Conservation (phyloP, 108 stramenopile genomes). For the Cafeteria roenbergensis region DNA sequence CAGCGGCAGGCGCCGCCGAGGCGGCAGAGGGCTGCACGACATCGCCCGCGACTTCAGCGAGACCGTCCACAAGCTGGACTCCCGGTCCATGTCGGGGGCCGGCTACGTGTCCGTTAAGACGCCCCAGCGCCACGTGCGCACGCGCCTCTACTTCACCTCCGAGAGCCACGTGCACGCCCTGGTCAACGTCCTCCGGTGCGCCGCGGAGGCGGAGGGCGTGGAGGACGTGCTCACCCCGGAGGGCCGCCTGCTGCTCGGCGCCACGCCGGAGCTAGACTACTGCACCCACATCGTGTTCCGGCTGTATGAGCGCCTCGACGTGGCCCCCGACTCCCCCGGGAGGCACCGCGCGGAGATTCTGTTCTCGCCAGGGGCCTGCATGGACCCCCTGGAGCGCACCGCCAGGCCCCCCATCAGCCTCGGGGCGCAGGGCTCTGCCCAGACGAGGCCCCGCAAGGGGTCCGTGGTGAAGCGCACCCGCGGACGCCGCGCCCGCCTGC, state of each 20-base stretch:
- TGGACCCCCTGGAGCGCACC: too few relatives aligned
- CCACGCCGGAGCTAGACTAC: conserved; percentile 80
- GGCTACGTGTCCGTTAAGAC: conserved; percentile 80
- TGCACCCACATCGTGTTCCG: conserved; percentile 85
- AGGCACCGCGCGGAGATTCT: too few relatives aligned
- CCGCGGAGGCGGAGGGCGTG: conserved; percentile 32
- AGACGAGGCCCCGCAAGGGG: too few relatives aligned
- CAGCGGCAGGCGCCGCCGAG: too few relatives aligned
- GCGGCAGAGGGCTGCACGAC: too few relatives aligned
- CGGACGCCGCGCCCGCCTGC: too few relatives aligned
- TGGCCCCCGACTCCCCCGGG: too few relatives aligned
- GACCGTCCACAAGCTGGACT: conserved; percentile 20
- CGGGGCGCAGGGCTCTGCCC: too few relatives aligned
- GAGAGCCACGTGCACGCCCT: conserved; percentile 90
- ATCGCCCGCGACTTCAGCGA: too few relatives aligned
- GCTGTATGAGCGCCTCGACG: conserved; percentile 84
- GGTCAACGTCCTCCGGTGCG: conserved; percentile 70
- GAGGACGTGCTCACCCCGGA: conserved; percentile 24
- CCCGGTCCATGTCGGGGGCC: conserved; percentile 69
- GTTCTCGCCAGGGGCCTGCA: too few relatives aligned
- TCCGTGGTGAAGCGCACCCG: too few relatives aligned
- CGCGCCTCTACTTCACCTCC: conserved; percentile 84
- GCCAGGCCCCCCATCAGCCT: too few relatives aligned
- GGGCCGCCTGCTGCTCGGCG: conserved; percentile 32
- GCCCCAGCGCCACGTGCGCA: conserved; percentile 81